Base-by-base conservation (phyloP, 1,284 basidiomycete species). In the Paramarasmius palmivorus region DNA sequence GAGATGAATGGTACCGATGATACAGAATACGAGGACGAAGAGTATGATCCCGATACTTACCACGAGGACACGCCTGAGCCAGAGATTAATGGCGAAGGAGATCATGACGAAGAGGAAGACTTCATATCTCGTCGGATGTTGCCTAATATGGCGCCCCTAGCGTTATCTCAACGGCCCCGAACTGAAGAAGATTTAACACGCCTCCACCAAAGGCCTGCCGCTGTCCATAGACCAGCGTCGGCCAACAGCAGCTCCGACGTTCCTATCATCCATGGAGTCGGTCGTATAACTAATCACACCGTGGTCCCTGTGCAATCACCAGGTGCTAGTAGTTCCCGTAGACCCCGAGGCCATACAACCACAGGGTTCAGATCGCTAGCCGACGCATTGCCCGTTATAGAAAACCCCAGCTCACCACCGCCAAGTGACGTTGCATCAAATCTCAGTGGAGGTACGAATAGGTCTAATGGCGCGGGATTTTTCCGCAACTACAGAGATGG, bases 11-110 rank as follows among this genome's bases (percentile, higher is more conserved):
- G 79, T 12, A 83, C 85, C 40, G 85, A 87, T 63, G 86, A 88
- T 56, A 87, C 86, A 0, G 84, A 88, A 59, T 86, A 88, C 58
- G 86, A 88, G 52, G 86, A 87, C 47, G 85, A 87, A 50, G 81
- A 86, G 35, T 75, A 73, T 50, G 75, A 76, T 34, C 70, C 72
- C 8, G 83, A 84, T 37, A 73, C 71, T 19, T 78, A 79, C 39
- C 74, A 75, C 45, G 81, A 81, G 54, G 78, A 79, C 41, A 78
- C 73, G 2, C 74, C 74, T 2, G 76, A 77, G 52, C 70, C 64
- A 4, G 68, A 78, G 56, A 62, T 73, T n/a, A 81, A 80, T 29
- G 71, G 71, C 19, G 73, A 73, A 44, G 75, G 65, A 34, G 73
- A 73, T 36, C 34, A 51, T 26, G 62, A 67, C 4, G 73, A 67